These are phyloP conservation scores for Podospora bellae-mahoneyi DNA, from an alignment of 495 filamentous ascomycete genomes.

Conservation along the genomic window DNA sequence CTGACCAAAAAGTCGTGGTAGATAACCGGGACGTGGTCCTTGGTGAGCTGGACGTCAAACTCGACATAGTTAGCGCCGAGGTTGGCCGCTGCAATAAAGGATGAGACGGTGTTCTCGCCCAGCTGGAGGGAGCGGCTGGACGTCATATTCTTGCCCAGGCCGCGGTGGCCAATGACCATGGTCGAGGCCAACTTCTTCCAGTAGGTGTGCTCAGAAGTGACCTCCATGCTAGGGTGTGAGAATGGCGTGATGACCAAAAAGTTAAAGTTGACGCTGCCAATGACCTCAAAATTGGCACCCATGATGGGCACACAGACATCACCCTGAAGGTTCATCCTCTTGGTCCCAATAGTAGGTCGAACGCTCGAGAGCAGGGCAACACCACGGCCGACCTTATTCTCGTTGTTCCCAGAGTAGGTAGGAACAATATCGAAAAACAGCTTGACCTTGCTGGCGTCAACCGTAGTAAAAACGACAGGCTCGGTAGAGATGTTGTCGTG, in stretches of 20 bases:
- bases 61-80: conserved; percentile 90
- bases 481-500: conserved; percentile 92
- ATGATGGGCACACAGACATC: conserved; percentile 90
- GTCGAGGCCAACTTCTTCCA: conserved; percentile 71
- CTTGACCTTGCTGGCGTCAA: conserved; percentile 75
- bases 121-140: conserved; percentile 82
- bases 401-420: conserved; percentile 90
- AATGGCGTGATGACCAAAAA: conserved; percentile 95
- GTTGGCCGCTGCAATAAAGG: conserved; percentile 94
- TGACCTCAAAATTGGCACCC: conserved; percentile 77
- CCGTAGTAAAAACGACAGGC: conserved; percentile 81
- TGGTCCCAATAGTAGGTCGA: conserved; percentile 71
- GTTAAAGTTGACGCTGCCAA: conserved; percentile 93
- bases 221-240: conserved; percentile 85
- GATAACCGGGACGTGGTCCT: conserved; percentile 97
- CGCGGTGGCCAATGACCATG: conserved; percentile 93
- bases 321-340: conserved; percentile 82
- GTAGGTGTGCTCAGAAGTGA: conserved; percentile 86
- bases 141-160: conserved; percentile 85
- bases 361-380: conserved; percentile 86
- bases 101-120: conserved; percentile 92
- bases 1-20: conserved; percentile 99
- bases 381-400: conserved; percentile 83
- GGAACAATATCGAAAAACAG: conserved; percentile 93
- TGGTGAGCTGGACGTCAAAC: conserved; percentile 95